Evolutionary conservation across 208 protist species (phyloP).

Genomic region (Acanthamoeba divionensis): DNA sequence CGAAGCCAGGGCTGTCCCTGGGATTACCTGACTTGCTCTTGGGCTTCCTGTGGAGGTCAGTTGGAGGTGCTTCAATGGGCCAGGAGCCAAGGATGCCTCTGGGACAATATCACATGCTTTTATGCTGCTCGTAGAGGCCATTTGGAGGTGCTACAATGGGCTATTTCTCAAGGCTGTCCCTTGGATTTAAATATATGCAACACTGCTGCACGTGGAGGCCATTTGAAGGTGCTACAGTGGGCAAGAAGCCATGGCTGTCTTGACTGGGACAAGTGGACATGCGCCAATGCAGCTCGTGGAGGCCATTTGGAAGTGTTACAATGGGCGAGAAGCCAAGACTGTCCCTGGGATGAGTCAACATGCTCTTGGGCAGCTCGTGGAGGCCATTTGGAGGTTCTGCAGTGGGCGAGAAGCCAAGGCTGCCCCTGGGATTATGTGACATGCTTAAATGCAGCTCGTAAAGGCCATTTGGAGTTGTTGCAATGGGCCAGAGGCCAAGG

Average conservation of each 20-base stretch:
- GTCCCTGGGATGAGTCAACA: too few species aligned
- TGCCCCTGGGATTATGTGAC: too few species aligned
- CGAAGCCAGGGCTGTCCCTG: too few species aligned
- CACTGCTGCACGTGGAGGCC: background rate
- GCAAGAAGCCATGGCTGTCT: background rate
- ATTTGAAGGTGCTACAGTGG: conserved; percentile 2
- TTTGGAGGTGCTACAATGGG: background rate
- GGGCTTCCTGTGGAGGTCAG: too few species aligned
- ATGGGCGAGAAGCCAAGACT: too few species aligned
- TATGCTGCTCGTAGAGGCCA: background rate
- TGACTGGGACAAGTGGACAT: background rate
- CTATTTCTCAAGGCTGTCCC: background rate
- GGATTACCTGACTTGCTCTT: too few species aligned
- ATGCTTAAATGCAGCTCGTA: too few species aligned
- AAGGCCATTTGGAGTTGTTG: too few species aligned
- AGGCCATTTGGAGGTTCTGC: background rate
- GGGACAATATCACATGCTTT: background rate
- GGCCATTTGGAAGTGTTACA: too few species aligned
- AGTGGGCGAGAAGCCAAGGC: background rate
- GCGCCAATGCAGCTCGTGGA: background rate
- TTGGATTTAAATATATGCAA: background rate
- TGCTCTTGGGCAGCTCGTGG: background rate
- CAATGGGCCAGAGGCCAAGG: too few species aligned
- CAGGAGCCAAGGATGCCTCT: background rate
- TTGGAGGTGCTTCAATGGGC: conserved; percentile 11